Conservation (phyloP, 2,329 filamentous ascomycete species). For the Aspergillus sojae region DNA sequence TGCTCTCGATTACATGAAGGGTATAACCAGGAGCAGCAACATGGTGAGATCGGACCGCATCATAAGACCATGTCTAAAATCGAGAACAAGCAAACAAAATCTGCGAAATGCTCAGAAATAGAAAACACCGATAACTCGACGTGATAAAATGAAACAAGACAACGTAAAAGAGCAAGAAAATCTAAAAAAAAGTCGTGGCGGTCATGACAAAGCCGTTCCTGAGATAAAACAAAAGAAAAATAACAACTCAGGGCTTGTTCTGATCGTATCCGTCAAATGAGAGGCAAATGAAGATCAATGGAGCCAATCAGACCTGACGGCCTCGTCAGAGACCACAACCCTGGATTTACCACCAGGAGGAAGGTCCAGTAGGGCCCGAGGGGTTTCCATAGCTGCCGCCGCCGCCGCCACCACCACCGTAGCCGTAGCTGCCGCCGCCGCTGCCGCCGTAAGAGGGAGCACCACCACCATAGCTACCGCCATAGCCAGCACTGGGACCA, state of each 20-base stretch:
- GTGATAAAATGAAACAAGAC: slow-evolving; percentile 26
- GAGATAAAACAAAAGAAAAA: slow-evolving; percentile 33
- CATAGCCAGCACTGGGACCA: slow-evolving; percentile 32
- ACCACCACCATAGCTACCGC: slow-evolving; percentile 30
- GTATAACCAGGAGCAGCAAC: slow-evolving; percentile 31
- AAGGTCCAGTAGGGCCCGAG: slow-evolving; percentile 52
- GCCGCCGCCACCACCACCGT: slow-evolving; percentile 26
- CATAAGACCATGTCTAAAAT: slow-evolving; percentile 42
- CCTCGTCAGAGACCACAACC: slow-evolving; percentile 44
- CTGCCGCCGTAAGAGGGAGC: slow-evolving; percentile 26
- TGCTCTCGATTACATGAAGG: slow-evolving; percentile 29
- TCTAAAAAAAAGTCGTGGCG: slow-evolving; percentile 45
- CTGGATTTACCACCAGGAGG: slow-evolving; percentile 54
- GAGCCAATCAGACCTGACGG: slow-evolving; percentile 43
- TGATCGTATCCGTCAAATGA: slow-evolving; percentile 44
- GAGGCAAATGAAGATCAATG: slow-evolving; percentile 34
- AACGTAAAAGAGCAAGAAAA: slow-evolving; percentile 22
- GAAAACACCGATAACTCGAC: slow-evolving; percentile 26
- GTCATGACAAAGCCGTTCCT: slow-evolving; percentile 49
- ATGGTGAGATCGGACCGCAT: slow-evolving; percentile 40
- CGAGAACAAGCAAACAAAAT: slow-evolving; percentile 32
- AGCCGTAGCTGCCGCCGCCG: slow-evolving; percentile 38
- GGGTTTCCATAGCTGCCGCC: slow-evolving; percentile 36
- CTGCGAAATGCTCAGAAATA: slow-evolving; percentile 29
- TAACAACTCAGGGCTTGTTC: slow-evolving; percentile 38